A percentile compares a stretch with the other conserved stretches of the same genome.
Evolutionary conservation across 2,329 filamentous ascomycete species (phyloP).

Genomic region (Grosmannia huntii): DNA sequence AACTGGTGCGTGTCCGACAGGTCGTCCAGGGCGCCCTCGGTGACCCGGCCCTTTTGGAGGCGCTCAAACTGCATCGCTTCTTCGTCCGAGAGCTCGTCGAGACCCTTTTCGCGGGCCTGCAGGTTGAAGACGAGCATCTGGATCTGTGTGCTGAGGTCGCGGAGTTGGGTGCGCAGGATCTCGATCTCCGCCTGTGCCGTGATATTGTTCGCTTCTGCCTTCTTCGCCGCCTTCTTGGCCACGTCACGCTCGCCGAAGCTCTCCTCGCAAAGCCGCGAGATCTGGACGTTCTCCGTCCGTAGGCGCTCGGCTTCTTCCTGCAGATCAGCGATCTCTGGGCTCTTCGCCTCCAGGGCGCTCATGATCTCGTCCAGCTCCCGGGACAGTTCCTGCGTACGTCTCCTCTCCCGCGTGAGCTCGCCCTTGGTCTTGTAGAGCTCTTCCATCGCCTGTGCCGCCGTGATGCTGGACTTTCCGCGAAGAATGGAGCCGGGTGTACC

Average conservation of each 20-base stretch:
- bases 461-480: conserved; percentile 41
- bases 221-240: conserved; percentile 66
- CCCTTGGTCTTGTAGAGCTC: conserved; percentile 57
- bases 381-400: conserved; percentile 60
- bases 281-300: conserved; percentile 67
- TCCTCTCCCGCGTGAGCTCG: conserved; percentile 60
- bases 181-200: conserved; percentile 55
- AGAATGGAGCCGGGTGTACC: conserved; percentile 43
- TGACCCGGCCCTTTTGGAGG: conserved; percentile 62
- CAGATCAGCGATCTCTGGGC: conserved; percentile 78
- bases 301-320: conserved; percentile 70
- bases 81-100: conserved; percentile 55
- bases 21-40: conserved; percentile 57
- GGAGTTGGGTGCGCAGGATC: conserved; percentile 73
- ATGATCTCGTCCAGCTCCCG: conserved; percentile 78
- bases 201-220: conserved; percentile 60
- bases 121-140: conserved; percentile 84
- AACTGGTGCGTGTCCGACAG: conserved; percentile 77
- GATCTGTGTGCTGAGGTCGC: conserved; percentile 80
- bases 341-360: conserved; percentile 68
- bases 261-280: conserved; percentile 73
- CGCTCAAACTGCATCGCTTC: conserved; percentile 66
- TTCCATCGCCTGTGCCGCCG: conserved; percentile 50
- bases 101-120: conserved; percentile 67
- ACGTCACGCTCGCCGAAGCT: conserved; percentile 68